Percentiles rank a stretch among this genome's conserved stretches.
Conservation (phyloP, 179 eudicot genomes). For the Drosera spatulata region DNA sequence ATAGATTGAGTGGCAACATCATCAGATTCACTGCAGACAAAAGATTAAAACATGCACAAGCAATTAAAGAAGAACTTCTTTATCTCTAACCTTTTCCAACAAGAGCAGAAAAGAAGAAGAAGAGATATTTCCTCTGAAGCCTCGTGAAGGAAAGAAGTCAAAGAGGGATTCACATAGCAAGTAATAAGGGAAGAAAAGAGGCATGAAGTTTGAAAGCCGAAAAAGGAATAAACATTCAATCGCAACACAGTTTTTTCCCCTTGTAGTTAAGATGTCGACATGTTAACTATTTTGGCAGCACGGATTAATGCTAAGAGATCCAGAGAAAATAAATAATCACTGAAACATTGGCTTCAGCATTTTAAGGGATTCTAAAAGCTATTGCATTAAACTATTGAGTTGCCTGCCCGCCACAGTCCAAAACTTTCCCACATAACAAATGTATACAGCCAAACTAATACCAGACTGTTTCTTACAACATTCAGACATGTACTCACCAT, state of each 20-base stretch:
- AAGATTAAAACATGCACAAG: slow-evolving; percentile 6
- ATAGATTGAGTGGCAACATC: slow-evolving; percentile 60
- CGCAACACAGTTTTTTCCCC: not conserved
- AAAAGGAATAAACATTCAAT: not conserved
- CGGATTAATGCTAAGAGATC: not conserved
- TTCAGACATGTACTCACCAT: not conserved
- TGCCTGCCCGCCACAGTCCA: too few relatives aligned
- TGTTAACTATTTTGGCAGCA: not conserved
- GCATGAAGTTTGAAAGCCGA: not conserved
- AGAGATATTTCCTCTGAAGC: too few relatives aligned
- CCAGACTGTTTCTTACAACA: not conserved
- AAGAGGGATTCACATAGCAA: not conserved
- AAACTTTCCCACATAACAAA: not conserved
- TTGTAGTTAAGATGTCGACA: not conserved
- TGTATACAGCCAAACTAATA: not conserved
- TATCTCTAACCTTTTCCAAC: too few relatives aligned
- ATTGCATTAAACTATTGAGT: not conserved
- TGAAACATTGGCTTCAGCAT: not conserved
- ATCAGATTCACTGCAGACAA: slow-evolving; percentile 74
- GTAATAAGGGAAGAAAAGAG: not conserved
- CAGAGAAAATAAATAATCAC: too few relatives aligned
- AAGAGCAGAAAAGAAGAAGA: not conserved
- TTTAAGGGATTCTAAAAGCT: not conserved
- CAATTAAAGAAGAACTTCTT: not conserved
- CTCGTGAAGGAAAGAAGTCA: too few relatives aligned